phyloP scores from a whole-genome alignment of 2,329 filamentous ascomycete species.

The Ophiostoma novo-ulmi region DNA sequence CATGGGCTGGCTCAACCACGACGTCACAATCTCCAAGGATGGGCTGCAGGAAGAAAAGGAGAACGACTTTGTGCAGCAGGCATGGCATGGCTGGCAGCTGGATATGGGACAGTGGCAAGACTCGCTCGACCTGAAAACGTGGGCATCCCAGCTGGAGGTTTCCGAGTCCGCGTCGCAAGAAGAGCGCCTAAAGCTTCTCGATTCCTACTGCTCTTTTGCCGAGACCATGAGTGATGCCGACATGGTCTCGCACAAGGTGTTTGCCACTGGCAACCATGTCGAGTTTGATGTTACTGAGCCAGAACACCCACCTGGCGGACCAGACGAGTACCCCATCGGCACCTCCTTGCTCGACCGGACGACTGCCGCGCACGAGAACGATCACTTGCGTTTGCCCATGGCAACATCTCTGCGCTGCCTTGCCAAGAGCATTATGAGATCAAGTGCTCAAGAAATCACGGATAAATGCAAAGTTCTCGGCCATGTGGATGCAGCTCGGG shows the following conservation, averaged over 20 bases:
- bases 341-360: constrained; percentile 46
- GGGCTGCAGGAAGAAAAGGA: constrained; percentile 37
- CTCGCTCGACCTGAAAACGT: constrained; percentile 38
- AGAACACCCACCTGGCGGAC: constrained; percentile 43
- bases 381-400: constrained; percentile 32
- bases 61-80: constrained; percentile 59
- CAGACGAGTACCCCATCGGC: constrained; percentile 50
- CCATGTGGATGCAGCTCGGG: constrained; percentile 34
- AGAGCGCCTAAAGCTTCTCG: constrained; percentile 38
- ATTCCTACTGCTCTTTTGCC: constrained; percentile 49
- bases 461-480: constrained; percentile 23
- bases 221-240: constrained; percentile 63
- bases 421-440: constrained; percentile 33
- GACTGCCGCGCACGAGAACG: constrained; percentile 33
- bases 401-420: constrained; percentile 35
- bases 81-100: constrained; percentile 63
- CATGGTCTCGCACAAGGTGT: constrained; percentile 47
- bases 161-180: constrained; percentile 21
- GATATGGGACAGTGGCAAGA: constrained; percentile 56
- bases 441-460: background rate
- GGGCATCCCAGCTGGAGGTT: constrained; percentile 34
- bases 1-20: constrained; percentile 71
- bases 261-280: constrained; percentile 40
- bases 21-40: constrained; percentile 41
- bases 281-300: constrained; percentile 60